Percentiles rank a stretch among this genome's conserved stretches.
These are phyloP conservation scores for Protomyces pachydermus DNA, from an alignment of 1,139 yeast genomes.

Conservation along the genomic window DNA sequence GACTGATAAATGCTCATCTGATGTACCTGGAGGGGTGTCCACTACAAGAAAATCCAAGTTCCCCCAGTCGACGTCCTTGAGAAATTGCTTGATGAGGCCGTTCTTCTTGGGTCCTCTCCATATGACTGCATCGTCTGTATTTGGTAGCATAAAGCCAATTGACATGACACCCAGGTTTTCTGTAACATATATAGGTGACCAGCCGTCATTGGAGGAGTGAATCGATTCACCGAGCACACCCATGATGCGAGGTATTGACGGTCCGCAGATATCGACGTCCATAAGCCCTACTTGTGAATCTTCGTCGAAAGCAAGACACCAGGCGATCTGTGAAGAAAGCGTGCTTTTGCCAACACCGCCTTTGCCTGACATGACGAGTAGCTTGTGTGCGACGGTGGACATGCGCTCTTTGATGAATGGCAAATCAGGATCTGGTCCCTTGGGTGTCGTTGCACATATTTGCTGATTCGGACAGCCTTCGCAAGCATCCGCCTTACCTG, in stretches of 20 bases:
- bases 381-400: slow-evolving; percentile 67
- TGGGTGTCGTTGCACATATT: slow-evolving; percentile 80
- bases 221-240: slow-evolving; percentile 85
- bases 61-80: slow-evolving; percentile 96
- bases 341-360: slow-evolving; percentile 99
- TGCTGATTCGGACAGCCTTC: slow-evolving; percentile 89
- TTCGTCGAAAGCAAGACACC: slow-evolving; percentile 92
- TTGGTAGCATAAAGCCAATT: slow-evolving; percentile 91
- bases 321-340: slow-evolving; percentile 85
- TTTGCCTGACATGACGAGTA: slow-evolving; percentile 84
- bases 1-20: slow-evolving; percentile 92
- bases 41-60: slow-evolving; percentile 81
- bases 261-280: slow-evolving; percentile 98
- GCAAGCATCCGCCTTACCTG: slow-evolving; percentile 94
- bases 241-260: slow-evolving; percentile 89
- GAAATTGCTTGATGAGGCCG: slow-evolving; percentile 84
- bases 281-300: slow-evolving; percentile 87
- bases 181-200: slow-evolving; percentile 95
- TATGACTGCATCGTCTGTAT: slow-evolving; percentile 85
- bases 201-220: slow-evolving; percentile 85
- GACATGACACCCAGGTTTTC: slow-evolving; percentile 95
- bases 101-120: slow-evolving; percentile 97
- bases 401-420: slow-evolving; percentile 69
- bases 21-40: slow-evolving; percentile 98
- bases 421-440: slow-evolving; percentile 94